A percentile compares a stretch with the other conserved stretches of the same genome.
Conservation (phyloP, 2,329 filamentous ascomycete genomes). For the Dichotomopilus funicola region DNA sequence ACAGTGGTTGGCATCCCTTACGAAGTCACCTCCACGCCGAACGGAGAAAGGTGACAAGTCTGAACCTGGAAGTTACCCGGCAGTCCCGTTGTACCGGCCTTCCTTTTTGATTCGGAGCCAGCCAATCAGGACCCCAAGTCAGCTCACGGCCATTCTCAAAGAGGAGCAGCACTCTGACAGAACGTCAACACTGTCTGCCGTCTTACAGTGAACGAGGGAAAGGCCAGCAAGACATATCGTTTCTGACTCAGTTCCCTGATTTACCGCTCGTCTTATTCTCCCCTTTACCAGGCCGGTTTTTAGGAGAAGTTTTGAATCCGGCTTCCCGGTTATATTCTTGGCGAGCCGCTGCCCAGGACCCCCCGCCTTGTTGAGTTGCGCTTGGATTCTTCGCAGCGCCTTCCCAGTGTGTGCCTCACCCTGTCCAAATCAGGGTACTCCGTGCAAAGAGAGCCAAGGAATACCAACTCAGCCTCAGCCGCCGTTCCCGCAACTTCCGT, state of each 20-base stretch:
- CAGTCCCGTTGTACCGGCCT: background rate
- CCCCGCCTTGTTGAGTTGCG: too few relatives aligned
- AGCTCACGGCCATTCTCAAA: conserved; percentile 1
- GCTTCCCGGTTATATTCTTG: too few relatives aligned
- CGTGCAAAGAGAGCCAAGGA: background rate
- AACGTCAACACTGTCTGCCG: background rate
- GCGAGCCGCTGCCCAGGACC: too few relatives aligned
- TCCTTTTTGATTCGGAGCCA: background rate
- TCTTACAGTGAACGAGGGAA: background rate
- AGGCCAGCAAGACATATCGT: background rate
- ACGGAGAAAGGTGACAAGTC: background rate
- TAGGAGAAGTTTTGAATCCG: too few relatives aligned
- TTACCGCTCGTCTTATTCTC: background rate
- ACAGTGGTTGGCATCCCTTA: background rate
- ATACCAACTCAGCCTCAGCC: conserved; percentile 23
- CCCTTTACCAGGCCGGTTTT: background rate
- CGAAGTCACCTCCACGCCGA: background rate
- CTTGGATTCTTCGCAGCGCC: background rate
- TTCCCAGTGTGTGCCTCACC: background rate
- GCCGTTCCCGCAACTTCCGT: conserved; percentile 19
- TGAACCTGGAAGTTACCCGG: background rate
- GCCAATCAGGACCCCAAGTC: conserved; percentile 6
- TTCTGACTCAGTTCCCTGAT: background rate
- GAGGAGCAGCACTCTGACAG: conserved; percentile 3
- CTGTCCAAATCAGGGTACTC: conserved; percentile 1